Evolutionary conservation across 768 basidiomycete species (phyloP).

Genomic region (Coprinopsis sp.): DNA sequence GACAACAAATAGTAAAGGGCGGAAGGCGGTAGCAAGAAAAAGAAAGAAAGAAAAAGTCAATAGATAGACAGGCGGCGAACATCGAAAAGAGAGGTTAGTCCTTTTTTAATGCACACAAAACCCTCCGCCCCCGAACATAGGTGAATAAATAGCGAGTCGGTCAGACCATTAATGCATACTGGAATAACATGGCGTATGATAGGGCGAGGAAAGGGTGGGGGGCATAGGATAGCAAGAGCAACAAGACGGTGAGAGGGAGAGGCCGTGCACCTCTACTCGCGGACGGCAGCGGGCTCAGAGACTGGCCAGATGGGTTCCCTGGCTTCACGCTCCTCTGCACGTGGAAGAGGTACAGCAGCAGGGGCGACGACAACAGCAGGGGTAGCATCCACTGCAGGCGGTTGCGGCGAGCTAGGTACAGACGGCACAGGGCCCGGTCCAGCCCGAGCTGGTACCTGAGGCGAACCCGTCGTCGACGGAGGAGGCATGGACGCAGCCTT

Average conservation of each 20-base stretch:
- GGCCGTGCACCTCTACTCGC: conserved; percentile 9
- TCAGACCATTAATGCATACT: conserved; percentile 4
- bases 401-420: conserved; percentile 3
- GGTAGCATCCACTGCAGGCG: conserved; percentile 6
- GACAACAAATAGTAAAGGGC: conserved; percentile 18
- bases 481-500: conserved; percentile 27
- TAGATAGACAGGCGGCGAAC: background rate
- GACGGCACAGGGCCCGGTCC: conserved; percentile 8
- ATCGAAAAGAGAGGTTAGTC: conserved; percentile 4
- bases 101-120: conserved; percentile 9
- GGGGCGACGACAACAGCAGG: conserved; percentile 9
- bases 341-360: conserved; percentile 19
- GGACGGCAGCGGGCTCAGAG: conserved; percentile 4
- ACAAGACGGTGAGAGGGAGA: conserved; percentile 3
- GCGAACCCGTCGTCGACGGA: conserved; percentile 15
- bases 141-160: background rate
- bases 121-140: conserved; percentile 7
- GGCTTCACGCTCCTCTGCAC: conserved; percentile 8
- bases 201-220: conserved; percentile 4
- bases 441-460: conserved; percentile 13
- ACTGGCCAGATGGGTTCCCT: conserved; percentile 8
- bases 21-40: conserved; percentile 1
- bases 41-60: conserved; percentile 2
- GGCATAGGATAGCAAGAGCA: conserved; percentile 6
- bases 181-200: background rate